Conservation (phyloP, 2,329 filamentous ascomycete species). For the Geosmithia flava region DNA sequence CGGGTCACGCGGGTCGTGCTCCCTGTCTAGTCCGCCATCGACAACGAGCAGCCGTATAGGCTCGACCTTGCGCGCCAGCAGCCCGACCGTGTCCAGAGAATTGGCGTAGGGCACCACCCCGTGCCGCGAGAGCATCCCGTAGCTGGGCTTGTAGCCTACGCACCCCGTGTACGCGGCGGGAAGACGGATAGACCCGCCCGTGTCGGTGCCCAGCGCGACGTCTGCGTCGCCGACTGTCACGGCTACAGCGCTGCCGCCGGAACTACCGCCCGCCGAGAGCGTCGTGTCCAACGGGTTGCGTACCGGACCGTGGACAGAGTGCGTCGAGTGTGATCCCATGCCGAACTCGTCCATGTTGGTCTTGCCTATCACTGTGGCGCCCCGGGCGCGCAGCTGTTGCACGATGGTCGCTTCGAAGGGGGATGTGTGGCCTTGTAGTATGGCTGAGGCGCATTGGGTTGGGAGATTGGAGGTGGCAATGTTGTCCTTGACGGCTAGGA, state of each 20-base stretch:
- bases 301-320: slow-evolving; percentile 58
- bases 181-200: slow-evolving; percentile 76
- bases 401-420: slow-evolving; percentile 79
- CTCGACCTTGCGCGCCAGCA: slow-evolving; percentile 48
- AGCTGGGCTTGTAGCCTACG: slow-evolving; percentile 84
- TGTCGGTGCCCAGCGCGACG: slow-evolving; percentile 79
- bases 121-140: slow-evolving; percentile 74
- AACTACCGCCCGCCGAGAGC: slow-evolving; percentile 74
- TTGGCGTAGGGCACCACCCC: slow-evolving; percentile 89
- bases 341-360: slow-evolving; percentile 95
- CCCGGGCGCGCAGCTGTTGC: slow-evolving; percentile 48
- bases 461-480: slow-evolving; percentile 52
- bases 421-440: slow-evolving; percentile 57
- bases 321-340: slow-evolving; percentile 77
- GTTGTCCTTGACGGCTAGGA: slow-evolving; percentile 64
- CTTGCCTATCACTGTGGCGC: slow-evolving; percentile 59
- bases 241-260: slow-evolving; percentile 83
- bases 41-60: slow-evolving; percentile 38
- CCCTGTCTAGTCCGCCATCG: slow-evolving; percentile 30
- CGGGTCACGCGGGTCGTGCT: slow-evolving; percentile 59
- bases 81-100: slow-evolving; percentile 79
- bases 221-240: slow-evolving; percentile 50
- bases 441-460: slow-evolving; percentile 74
- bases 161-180: slow-evolving; percentile 78
- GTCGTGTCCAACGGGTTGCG: slow-evolving; percentile 29